Conservation (phyloP, 2,329 filamentous ascomycete species). For the Xylariaceae sp. region DNA sequence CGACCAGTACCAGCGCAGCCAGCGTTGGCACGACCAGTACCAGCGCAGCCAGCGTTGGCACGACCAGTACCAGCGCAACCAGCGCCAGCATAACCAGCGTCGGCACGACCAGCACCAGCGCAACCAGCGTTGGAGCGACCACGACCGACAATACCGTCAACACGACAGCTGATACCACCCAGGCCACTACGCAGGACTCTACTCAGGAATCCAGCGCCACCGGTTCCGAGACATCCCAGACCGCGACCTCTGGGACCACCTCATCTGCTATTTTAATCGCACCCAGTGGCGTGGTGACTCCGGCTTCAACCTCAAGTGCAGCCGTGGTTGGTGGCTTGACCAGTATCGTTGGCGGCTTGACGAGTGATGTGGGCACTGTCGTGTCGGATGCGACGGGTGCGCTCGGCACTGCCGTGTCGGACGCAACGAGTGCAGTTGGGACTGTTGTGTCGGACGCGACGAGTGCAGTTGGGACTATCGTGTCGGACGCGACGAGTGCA, state of each 20-base stretch:
- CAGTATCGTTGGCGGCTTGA: too few species aligned
- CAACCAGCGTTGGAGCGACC: background rate
- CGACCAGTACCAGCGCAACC: too few species aligned
- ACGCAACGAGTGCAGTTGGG: background rate
- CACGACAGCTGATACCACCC: background rate
- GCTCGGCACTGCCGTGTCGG: slow-evolving; percentile 4
- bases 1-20: background rate
- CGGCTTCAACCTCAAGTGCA: slow-evolving; percentile 6
- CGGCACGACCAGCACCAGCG: too few species aligned
- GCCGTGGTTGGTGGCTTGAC: too few species aligned
- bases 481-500: background rate
- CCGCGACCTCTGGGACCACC: slow-evolving; percentile 7
- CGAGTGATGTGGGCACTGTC: too few species aligned
- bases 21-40: background rate
- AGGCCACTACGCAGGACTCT: slow-evolving; percentile 2
- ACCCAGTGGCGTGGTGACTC: slow-evolving; percentile 20
- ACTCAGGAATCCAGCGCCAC: slow-evolving; percentile 4
- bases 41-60: too few species aligned
- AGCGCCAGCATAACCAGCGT: too few species aligned
- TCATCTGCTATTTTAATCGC: slow-evolving; percentile 21
- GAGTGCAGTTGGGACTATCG: background rate
- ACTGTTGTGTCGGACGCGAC: background rate
- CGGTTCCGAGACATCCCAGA: slow-evolving; percentile 2
- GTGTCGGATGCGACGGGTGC: background rate
- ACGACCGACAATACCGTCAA: background rate